Evolutionary conservation across 768 basidiomycete genomes (phyloP), one percentile per base, ranked within the genome.

Genomic region (Phanerochaete carnosa): DNA sequence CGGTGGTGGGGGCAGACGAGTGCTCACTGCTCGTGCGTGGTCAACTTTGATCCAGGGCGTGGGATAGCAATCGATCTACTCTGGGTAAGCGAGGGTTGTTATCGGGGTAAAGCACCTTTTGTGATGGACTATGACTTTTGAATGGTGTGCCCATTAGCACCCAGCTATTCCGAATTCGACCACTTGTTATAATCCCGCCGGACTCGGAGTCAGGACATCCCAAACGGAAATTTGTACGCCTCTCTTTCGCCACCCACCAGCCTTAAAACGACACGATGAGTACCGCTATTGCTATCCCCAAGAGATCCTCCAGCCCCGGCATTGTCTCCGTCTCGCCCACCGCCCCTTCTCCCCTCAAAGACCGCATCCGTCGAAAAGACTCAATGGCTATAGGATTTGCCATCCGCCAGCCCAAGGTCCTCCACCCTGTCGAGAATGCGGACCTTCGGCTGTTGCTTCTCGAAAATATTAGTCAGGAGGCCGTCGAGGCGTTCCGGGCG

Each of bases 391-490:
- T 64, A 30, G 37, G 37, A 9, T n/a, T 54, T 33, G 45, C 47
- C n/a, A 71, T 86, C 61, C 78, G 84, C 47, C 82, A 78, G 60
- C 83, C 88, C 22, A 89, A 84, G 66, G 84, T 90, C 57, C 84
- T 94, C 29, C 92, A 92, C 64, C 91, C 93, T 13, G 77, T 87
- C 29, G 91, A 93, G 60, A 94, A 92, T 68, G 90, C 88, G 62
- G 86, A 86, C 64, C 79, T 96, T 45, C 83, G 81, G 62, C 82
- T 98, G 51, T 82, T 99, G 57, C 77, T 99, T 51, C 81, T 99
- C 62, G 97, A 99, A 77, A 98, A 98, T 69, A 95, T 98, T 81
- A 94, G 90, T 72, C 83, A 86, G 71, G 92, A 93, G 51, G 97
- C 96, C 12, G 92, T 97, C 55, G 76, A 79, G 23, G 80, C 86